These are phyloP conservation scores for Pueraria montana DNA, from an alignment of 306 rosid species.

Conservation along the genomic window DNA sequence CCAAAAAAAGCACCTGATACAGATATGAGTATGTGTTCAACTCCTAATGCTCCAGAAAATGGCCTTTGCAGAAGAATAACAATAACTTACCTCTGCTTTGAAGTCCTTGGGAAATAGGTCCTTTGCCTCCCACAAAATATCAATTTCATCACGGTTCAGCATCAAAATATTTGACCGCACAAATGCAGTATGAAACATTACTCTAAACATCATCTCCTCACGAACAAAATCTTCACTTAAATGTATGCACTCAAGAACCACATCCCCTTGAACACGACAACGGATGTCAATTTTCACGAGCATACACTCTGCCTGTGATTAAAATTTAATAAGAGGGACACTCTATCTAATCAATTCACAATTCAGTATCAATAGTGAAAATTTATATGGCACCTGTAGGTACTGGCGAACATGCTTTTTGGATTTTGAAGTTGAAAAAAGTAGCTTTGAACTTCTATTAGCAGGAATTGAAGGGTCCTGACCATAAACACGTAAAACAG, in stretches of 20 bases:
- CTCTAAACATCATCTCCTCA: slow-evolving; percentile 87
- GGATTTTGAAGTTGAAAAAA: slow-evolving; percentile 72
- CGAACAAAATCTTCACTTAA: slow-evolving; percentile 72
- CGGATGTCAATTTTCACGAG: slow-evolving; percentile 86
- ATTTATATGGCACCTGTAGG: slow-evolving; percentile 75
- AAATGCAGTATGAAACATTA: slow-evolving; percentile 95
- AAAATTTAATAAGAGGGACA: slow-evolving; percentile 56
- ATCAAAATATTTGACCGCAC: slow-evolving; percentile 85
- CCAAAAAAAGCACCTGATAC: slow-evolving; percentile 95
- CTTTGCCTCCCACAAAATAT: slow-evolving; percentile 88
- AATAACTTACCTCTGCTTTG: slow-evolving; percentile 85
- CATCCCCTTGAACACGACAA: slow-evolving; percentile 95
- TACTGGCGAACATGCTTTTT: slow-evolving; percentile 69
- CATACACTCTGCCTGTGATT: slow-evolving; percentile 91
- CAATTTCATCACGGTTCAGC: slow-evolving; percentile 87
- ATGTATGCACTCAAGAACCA: slow-evolving; percentile 93
- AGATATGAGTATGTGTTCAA: slow-evolving; percentile 77
- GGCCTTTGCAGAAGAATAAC: slow-evolving; percentile 48
- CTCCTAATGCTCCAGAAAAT: slow-evolving; percentile 59
- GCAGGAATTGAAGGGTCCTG: slow-evolving; percentile 85
- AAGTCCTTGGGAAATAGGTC: slow-evolving; percentile 90
- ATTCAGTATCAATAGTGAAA: slow-evolving; percentile 45
- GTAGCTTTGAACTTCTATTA: slow-evolving; percentile 86
- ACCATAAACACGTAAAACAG: slow-evolving; percentile 82
- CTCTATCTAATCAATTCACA: slow-evolving; percentile 45